Percentiles rank a stretch among this genome's conserved stretches.
Conservation (phyloP, 768 basidiomycete species). For the Suillus cothurnatus region DNA sequence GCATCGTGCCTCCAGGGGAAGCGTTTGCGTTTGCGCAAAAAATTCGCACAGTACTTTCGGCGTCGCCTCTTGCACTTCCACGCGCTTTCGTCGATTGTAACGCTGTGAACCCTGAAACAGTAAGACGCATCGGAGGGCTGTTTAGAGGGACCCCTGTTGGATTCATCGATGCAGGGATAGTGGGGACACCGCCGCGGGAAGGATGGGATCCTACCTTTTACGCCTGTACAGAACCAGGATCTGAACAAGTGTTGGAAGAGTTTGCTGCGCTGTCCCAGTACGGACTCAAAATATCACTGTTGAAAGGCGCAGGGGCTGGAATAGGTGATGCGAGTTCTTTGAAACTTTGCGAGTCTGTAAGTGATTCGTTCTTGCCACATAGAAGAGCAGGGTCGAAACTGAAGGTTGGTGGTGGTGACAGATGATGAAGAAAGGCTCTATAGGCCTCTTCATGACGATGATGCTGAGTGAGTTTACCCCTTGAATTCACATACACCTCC, state of each 20-base stretch:
- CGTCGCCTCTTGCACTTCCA: background rate
- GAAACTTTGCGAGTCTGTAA: constrained; percentile 61
- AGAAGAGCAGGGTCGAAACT: no score
- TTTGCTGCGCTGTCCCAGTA: constrained; percentile 40
- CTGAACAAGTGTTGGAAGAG: constrained; percentile 31
- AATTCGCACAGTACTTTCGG: background rate
- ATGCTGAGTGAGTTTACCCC: constrained; percentile 42
- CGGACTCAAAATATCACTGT: constrained; percentile 44
- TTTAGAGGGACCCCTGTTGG: constrained; percentile 36
- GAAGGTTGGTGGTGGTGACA: constrained; percentile 19
- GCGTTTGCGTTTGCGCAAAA: constrained; percentile 43
- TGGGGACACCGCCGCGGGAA: constrained; percentile 52
- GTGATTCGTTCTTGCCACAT: constrained; percentile 17
- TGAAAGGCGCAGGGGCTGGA: constrained; percentile 48
- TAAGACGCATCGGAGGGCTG: constrained; percentile 44
- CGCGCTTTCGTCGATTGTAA: constrained; percentile 55
- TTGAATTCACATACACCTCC: no score
- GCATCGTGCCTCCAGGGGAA: constrained; percentile 56
- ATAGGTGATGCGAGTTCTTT: constrained; percentile 57
- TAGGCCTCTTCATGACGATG: constrained; percentile 51
- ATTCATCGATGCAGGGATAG: constrained; percentile 57
- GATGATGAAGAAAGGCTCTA: constrained; percentile 56
- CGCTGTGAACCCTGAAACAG: constrained; percentile 53
- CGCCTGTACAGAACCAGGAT: constrained; percentile 37
- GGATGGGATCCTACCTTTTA: constrained; percentile 56